phyloP scores from a whole-genome alignment of 495 filamentous ascomycete species.

The Neurospora discreta region DNA sequence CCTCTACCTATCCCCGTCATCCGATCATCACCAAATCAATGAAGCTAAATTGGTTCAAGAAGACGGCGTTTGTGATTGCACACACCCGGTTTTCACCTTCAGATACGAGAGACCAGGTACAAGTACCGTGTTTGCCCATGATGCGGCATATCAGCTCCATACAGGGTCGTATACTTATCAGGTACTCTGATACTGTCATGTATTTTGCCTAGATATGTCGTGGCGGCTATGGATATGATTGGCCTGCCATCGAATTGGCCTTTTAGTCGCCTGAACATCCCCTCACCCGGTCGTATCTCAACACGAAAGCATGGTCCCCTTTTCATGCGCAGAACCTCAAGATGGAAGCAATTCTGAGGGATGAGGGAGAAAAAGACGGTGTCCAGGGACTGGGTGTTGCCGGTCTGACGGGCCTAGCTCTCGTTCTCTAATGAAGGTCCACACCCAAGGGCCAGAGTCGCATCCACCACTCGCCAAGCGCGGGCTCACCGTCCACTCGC shows the following conservation, averaged over 20 bases:
- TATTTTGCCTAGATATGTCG: no score
- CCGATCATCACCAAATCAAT: not conserved
- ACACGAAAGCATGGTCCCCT: not conserved
- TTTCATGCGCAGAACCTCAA: not conserved
- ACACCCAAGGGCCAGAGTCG: constrained; percentile 8
- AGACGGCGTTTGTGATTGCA: not conserved
- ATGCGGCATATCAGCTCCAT: not conserved
- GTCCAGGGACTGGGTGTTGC: not conserved
- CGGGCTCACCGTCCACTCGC: constrained; percentile 9
- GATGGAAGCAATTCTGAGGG: not conserved
- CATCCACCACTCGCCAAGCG: constrained; percentile 13
- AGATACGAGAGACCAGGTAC: not conserved
- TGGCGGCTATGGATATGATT: not conserved
- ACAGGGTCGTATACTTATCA: not conserved
- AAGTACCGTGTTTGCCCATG: not conserved
- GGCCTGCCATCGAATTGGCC: not conserved
- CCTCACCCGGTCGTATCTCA: not conserved
- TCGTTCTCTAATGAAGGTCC: constrained; percentile 18
- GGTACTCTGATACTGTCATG: not conserved
- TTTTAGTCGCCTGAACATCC: not conserved
- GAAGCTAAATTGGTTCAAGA: not conserved
- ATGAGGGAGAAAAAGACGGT: not conserved
- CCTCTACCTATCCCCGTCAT: not conserved
- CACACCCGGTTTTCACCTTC: not conserved
- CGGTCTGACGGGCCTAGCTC: not conserved